Base-by-base conservation (phyloP, 495 filamentous ascomycete species). In the Clohesyomyces aquaticus region DNA sequence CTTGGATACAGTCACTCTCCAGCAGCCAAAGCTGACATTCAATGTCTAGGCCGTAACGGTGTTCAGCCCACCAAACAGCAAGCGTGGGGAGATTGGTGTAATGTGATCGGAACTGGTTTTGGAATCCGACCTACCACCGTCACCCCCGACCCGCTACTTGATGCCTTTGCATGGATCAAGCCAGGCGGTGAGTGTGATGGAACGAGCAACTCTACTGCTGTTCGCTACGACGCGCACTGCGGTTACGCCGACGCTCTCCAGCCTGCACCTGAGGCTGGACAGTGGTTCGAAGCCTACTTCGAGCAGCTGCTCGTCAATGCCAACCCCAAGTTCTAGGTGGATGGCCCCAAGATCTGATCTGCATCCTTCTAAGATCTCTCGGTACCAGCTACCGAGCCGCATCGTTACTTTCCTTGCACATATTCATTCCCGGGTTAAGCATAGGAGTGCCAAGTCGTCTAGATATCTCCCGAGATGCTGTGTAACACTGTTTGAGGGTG, bases 91-190 rank as follows among this genome's bases (percentile, higher is more conserved):
- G 83, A 92, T 80, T 93, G 90, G 89, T 91, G 89, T 82, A 93
- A 93, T 72, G 83, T 88, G 69, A 82, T 82, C 60, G 84, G 82
- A 63, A 84, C 88, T 47, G 88, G 88, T 23, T 91, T 91, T 72
- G 88, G 89, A 72, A 78, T 81, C 35, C 85, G 85, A 56, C 85
- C 85, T 0, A 86, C 85, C 2, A 80, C 85, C 27, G 69, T 81
- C 61, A 89, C 88, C 4, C 84, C 83, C 53, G 71, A 81, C 71
- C 69, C 77, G 26, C 81, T 89, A 19, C 79, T 82, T 50, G 88
- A 91, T 73, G 86, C 88, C 46, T 90, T 91, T 76, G 87, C 90
- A 72, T 91, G 88, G 89, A 77, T 88, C 67, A 91, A 91, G 83
- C 89, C 88, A 51, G 89, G 89, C 67, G 89, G 89, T 66, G 88